Evolutionary conservation across 306 rosid species (phyloP), one percentile per base, ranked within the genome.

Genomic region (Alnus glutinosa): DNA sequence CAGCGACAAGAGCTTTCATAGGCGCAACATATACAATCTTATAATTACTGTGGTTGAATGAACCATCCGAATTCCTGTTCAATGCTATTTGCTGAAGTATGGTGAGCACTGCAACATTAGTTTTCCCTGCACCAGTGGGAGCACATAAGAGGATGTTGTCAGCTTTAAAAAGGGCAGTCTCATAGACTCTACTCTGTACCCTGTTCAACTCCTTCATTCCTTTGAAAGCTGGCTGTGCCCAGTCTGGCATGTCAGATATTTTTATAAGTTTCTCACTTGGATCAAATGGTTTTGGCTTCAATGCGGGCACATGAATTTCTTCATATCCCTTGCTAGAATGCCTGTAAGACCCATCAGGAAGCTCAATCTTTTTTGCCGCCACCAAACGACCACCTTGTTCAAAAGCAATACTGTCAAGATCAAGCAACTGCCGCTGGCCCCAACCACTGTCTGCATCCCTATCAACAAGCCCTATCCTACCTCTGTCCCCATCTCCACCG

Each of bases 1-100:
- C 99, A 51, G 99, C 96, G 37, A 95, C 99, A 78, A 95, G 99
- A 54, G 99, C 99, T 88, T 95, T 95, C 99, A 95, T 95, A 37
- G 99, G 99, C 0, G 98, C 99, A 78, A 95, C 99, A 70, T 95
- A 95, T 34, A 95, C 98, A 77, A 95, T 91, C 81, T 95, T 95
- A 81, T 95, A 95, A 8, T 87, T 89, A 78, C 7, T 42, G 46
- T 42, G 46, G 46, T 42, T 42, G 46, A 42, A 42, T 42, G 46
- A 42, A 42, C 46, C 46, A 42, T 42, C 46, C 6, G 46, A 42
- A 42, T 42, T 42, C 46, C 46, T 42, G 46, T 42, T 42, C 46
- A 42, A 42, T 42, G 46, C 46, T 42, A 42, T 42, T 42, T 42
- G 46, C 46, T 42, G 46, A 42, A 42, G 46, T 42, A 42, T 42